Base-by-base conservation (phyloP, 768 basidiomycete species). In the Serendipita sp. region DNA sequence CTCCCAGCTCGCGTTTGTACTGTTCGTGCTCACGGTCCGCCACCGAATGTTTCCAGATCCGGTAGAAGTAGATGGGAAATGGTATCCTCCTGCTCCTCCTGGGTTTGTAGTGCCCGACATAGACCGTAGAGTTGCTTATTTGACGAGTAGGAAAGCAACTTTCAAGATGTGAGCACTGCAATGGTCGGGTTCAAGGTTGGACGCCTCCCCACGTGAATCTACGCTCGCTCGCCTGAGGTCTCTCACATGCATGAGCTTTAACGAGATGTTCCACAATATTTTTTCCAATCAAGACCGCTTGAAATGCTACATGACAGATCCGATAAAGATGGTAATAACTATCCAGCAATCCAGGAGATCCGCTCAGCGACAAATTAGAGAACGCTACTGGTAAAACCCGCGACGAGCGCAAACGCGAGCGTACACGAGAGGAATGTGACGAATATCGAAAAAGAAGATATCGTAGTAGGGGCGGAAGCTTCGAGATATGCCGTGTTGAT, bases 401-500 rank as follows among this genome's bases (percentile, higher is more conserved):
- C n/a, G n/a, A n/a, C n/a, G n/a, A n/a, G n/a, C n/a, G n/a, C n/a
- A n/a, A n/a, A n/a, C n/a, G n/a, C n/a, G n/a, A n/a, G n/a, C n/a
- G n/a, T n/a, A n/a, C n/a, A n/a, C n/a, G n/a, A n/a, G 34, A 38
- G 34, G 34, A 38, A 38, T 7, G 34, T 38, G 7, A 38, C 34
- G 7, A 5, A 5, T 5, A 38, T 38, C 7, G 34, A 38, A 14
- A 38, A 5, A 7, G 7, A 14, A 38, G 34, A 38, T 38, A 38
- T 5, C 5, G 14, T 14, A 38, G 34, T 38, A 14, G 14, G 34
- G 7, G 34, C 14, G 14, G 5, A 7, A 7, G 24, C 53, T 28
- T 58, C 53, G 17, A 58, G 53, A n/a, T 58, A 58, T n/a, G 53
- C 4, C 1, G 53, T 58, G 30, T 58, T 58, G n/a, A 58, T 58